Percentiles rank a stretch among this genome's conserved stretches.
These are phyloP conservation scores for Daldinia eschscholtzii DNA, from an alignment of 2,329 filamentous ascomycete species.

Conservation along the genomic window DNA sequence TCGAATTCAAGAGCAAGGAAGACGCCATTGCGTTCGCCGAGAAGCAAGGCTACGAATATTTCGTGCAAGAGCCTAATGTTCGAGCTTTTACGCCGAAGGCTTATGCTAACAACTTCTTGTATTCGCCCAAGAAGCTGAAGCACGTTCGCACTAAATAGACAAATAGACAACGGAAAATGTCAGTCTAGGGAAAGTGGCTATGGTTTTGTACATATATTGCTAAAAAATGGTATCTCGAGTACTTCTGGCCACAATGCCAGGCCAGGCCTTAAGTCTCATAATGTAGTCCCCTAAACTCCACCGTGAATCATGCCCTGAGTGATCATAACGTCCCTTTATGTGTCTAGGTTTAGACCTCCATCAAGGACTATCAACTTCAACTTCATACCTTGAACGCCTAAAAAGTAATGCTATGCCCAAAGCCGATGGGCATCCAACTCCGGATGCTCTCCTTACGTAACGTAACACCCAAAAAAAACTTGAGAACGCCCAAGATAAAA, in stretches of 20 bases:
- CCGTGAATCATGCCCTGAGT: slow-evolving; percentile 23
- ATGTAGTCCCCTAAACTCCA: slow-evolving; percentile 6
- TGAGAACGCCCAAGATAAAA: slow-evolving; percentile 16
- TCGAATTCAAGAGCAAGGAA: slow-evolving; percentile 93
- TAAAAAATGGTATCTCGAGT: slow-evolving; percentile 41
- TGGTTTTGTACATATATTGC: slow-evolving; percentile 40
- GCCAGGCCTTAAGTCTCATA: slow-evolving; percentile 1
- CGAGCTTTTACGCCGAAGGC: slow-evolving; percentile 90
- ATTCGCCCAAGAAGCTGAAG: slow-evolving; percentile 88
- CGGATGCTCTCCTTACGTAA: slow-evolving; percentile 25
- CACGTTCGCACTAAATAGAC: slow-evolving; percentile 82
- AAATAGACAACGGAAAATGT: slow-evolving; percentile 19
- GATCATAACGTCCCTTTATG: slow-evolving; percentile 15
- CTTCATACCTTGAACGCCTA: slow-evolving; percentile 33
- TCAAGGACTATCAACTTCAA: slow-evolving; percentile 7
- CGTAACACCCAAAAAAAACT: slow-evolving; percentile 21
- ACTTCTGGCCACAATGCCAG: slow-evolving; percentile 18
- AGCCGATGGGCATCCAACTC: slow-evolving; percentile 9
- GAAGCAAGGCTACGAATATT: slow-evolving; percentile 99
- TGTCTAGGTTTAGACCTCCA: slow-evolving; percentile 13
- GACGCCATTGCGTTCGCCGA: slow-evolving; percentile 95
- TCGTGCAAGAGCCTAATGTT: slow-evolving; percentile 95
- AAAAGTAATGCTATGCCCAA: not conserved
- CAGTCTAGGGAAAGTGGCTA: slow-evolving; percentile 9
- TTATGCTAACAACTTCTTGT: slow-evolving; percentile 96